Evolutionary conservation across 2,329 filamentous ascomycete species (phyloP).

Genomic region (Sporothrix dimorphospora): DNA sequence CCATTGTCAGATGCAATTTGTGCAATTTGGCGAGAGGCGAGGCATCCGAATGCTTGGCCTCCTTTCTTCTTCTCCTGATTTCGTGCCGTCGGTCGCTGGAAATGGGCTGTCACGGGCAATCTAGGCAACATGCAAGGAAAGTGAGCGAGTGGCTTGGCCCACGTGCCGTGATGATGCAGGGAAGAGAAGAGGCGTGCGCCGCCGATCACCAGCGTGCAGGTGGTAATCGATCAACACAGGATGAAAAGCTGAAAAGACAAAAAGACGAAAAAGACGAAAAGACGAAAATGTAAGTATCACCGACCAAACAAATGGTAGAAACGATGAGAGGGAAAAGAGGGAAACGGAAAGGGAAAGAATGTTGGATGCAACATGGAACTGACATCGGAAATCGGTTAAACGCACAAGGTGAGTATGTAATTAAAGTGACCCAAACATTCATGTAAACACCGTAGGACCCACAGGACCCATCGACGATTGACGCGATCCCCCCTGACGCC

Average conservation of each 20-base stretch:
- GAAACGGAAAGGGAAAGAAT: not conserved
- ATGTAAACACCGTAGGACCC: too few relatives aligned
- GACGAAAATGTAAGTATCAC: too few relatives aligned
- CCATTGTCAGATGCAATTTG: too few relatives aligned
- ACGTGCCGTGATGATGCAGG: slow-evolving; percentile 11
- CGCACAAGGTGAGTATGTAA: not conserved
- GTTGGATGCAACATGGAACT: not conserved
- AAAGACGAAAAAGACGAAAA: not conserved
- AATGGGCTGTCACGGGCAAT: not conserved
- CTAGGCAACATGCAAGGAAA: not conserved
- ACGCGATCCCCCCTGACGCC: not conserved
- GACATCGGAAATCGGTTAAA: too few relatives aligned
- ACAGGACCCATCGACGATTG: not conserved
- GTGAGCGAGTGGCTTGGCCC: slow-evolving; percentile 20
- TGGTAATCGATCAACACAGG: not conserved
- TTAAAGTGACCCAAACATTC: not conserved
- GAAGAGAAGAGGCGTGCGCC: not conserved
- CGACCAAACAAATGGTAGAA: not conserved
- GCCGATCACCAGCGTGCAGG: slow-evolving; percentile 4
- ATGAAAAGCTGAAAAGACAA: too few relatives aligned
- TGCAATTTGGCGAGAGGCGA: not conserved
- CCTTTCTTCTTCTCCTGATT: not conserved
- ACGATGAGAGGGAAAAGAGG: not conserved
- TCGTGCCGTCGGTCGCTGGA: slow-evolving; percentile 12
- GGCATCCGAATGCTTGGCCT: not conserved